Base-by-base conservation (phyloP, 108 stramenopile genomes). In the Mayamaea pseudoterrestris region DNA sequence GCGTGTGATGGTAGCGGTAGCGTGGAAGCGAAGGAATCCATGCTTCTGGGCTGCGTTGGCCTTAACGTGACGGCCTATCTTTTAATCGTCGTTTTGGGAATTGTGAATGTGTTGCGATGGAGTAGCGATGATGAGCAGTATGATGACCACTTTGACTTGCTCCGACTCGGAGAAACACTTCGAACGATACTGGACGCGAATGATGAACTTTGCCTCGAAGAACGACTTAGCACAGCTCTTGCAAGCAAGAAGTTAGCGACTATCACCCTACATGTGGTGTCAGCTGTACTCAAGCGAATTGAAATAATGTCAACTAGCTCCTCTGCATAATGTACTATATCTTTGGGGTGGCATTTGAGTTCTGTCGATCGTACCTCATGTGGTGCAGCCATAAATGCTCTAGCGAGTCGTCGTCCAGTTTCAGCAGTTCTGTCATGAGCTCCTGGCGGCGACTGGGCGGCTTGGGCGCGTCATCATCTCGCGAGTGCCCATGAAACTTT, bases 41-140 rank as follows among this genome's bases (percentile, higher is more conserved):
- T 87, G 85, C 42, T 87, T 25, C 59, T 78, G 18, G 85, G 85
- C 13, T 87, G 85, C 55, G 60, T 78, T 22, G 85, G 85, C 0
- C 41, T 87, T 35, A 73, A 87, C 74, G 58, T 78, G 2, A 60
- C 78, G 0, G 53, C 55, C 7, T 78, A 76, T 47, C 55, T 62
- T 39, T 47, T 66, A 16, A 60, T 75, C 54, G 30, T 50, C 13
- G 32, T 71, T 39, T 4, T 39, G 4, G 37, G 37, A 3, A 39
- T 39, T 6, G 8, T 8, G 5, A 39, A 39, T 3, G 3, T 8
- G 20, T 20, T 39, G 3, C 37, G 3, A 5, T 20, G 20, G 20
- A 8, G 8, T 39, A 14, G 20, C 37, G 37, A 8, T 3, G 16
- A 39, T 39, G 20, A 5, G 16, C 5, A 3, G 20, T 3, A 14